Base-by-base conservation (phyloP, 2,329 filamentous ascomycete genomes). In the Ophiobolus disseminans region DNA sequence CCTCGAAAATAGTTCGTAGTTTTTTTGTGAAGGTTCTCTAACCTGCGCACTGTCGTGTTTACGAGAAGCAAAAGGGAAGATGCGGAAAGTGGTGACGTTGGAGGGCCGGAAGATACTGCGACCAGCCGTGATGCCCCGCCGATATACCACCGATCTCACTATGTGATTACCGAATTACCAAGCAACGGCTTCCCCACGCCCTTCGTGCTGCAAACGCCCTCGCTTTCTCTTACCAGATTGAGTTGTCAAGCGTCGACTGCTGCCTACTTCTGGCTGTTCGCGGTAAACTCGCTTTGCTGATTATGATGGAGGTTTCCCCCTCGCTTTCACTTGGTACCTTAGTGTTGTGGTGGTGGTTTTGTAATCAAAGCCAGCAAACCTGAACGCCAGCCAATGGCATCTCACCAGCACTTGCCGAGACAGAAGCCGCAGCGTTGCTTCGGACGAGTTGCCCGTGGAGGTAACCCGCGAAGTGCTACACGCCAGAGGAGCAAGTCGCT, bases 31-130 rank as follows among this genome's bases (percentile, higher is more conserved):
- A 30, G 13, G 28, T 32, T 40, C 22, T 26, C 32, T 22, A 38
- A 39, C 5, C n/a, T 21, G 30, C 26, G n/a, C 13, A 28, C 4
- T 17, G 17, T 28, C 31, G 45, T 14, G 41, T 28, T 45, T 34
- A 31, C 38, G 22, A 48, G 38, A 44, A 38, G 31, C 23, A 41
- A 34, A 28, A 36, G 31, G 35, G 9, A 22, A 31, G 26, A 43
- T 47, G 50, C 43, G 40, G 48, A 49, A 32, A 50, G 38, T 59
- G 49, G 57, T 60, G 60, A 58, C 50, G 60, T 58, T 56, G 45
- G 23, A 48, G 31, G 48, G 37, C 37, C 16, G 45, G 43, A 45
- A 47, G 20, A 49, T 21, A 26, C n/a, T 45, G 41, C 36, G 45
- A 39, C 32, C 40, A 38, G 38, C 41, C 38, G 30, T 36, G 43